phyloP scores from a whole-genome alignment of 2,329 filamentous ascomycete species.

The Anthostomella pinea region DNA sequence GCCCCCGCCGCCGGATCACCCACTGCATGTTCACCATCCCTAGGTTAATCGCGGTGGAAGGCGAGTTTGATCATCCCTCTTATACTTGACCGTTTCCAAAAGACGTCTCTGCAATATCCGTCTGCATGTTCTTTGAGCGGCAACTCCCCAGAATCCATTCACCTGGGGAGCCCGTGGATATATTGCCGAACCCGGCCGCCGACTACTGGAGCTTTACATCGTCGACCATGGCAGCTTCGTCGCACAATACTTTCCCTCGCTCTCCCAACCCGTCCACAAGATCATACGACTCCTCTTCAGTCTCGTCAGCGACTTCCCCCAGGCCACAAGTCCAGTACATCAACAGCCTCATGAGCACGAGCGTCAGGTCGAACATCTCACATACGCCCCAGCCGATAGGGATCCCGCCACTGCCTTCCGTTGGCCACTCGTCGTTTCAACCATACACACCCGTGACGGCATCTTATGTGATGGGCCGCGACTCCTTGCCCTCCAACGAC shows the following conservation, averaged over 20 bases:
- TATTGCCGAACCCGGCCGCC: conserved; percentile 33
- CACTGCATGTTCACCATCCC: conserved; percentile 26
- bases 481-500: conserved; percentile 58
- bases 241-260: conserved; percentile 57
- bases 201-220: conserved; percentile 32
- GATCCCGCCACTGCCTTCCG: conserved; percentile 49
- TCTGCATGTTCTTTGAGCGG: conserved; percentile 42
- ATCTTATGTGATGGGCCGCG: conserved; percentile 52
- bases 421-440: conserved; percentile 46
- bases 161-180: conserved; percentile 38
- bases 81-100: conserved; percentile 22
- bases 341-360: conserved; percentile 50
- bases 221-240: conserved; percentile 51
- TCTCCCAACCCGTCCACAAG: conserved; percentile 60
- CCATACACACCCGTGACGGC: conserved; percentile 51
- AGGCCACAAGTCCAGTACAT: conserved; percentile 52
- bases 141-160: conserved; percentile 36
- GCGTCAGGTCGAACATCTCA: conserved; percentile 46
- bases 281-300: conserved; percentile 63
- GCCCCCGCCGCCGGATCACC: conserved; percentile 21
- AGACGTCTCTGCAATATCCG: conserved; percentile 23
- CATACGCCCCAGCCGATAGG: conserved; percentile 52
- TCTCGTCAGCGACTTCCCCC: conserved; percentile 60
- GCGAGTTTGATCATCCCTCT: conserved; percentile 21
- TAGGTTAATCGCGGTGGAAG: conserved; percentile 23